A percentile compares a stretch with the other conserved stretches of the same genome.
phyloP scores from a whole-genome alignment of 2,329 filamentous ascomycete genomes.

The Colletotrichum camelliae region DNA sequence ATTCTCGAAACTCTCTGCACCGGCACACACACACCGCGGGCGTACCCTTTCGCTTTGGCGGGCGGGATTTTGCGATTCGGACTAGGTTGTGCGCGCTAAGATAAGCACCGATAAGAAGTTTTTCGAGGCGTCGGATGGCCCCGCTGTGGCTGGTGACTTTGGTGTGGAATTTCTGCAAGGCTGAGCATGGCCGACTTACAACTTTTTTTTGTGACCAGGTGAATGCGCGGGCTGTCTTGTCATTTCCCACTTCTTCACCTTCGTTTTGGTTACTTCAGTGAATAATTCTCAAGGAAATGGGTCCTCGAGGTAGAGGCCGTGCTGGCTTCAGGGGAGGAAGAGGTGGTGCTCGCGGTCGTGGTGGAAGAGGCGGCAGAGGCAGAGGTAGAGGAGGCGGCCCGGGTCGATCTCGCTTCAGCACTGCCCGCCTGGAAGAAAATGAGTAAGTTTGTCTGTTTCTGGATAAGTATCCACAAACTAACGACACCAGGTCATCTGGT shows the following conservation, averaged over 20 bases:
- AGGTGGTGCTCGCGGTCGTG: slow-evolving; percentile 25
- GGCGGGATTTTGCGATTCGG: slow-evolving; percentile 44
- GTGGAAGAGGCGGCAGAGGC: slow-evolving; percentile 42
- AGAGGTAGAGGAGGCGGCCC: slow-evolving; percentile 42
- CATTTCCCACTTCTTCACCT: neutral
- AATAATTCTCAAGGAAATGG: slow-evolving; percentile 12
- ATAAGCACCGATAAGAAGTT: slow-evolving; percentile 37
- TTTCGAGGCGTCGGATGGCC: slow-evolving; percentile 22
- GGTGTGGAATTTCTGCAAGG: slow-evolving; percentile 26
- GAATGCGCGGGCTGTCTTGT: neutral
- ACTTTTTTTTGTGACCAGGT: slow-evolving; percentile 18
- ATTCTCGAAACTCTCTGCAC: slow-evolving; percentile 16
- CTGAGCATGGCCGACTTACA: slow-evolving; percentile 16
- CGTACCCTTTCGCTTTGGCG: slow-evolving; percentile 34
- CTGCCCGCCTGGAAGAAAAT: slow-evolving; percentile 48
- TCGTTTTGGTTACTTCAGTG: neutral
- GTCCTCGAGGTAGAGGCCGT: slow-evolving; percentile 28
- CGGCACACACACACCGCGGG: neutral
- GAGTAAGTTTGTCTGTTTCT: slow-evolving; percentile 33
- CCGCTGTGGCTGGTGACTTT: slow-evolving; percentile 24
- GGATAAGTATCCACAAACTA: neutral
- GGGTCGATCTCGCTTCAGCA: slow-evolving; percentile 33
- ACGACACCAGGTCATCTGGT: slow-evolving; percentile 22
- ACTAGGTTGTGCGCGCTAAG: slow-evolving; percentile 62
- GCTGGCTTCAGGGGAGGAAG: slow-evolving; percentile 28